Evolutionary conservation across 805 yeast genomes (phyloP).

Genomic region (Kluyveromyces wickerhamii): DNA sequence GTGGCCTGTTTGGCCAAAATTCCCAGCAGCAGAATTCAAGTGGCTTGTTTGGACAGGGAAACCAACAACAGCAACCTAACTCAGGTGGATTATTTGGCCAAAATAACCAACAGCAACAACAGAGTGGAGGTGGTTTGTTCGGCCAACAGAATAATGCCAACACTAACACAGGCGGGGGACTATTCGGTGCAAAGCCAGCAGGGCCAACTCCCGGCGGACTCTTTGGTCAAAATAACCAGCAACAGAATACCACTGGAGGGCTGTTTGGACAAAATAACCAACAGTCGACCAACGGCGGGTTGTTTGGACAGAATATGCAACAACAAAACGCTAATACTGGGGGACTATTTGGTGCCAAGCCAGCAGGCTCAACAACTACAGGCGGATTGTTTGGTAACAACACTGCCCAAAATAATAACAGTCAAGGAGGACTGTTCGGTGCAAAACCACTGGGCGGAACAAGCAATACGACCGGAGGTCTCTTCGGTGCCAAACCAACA

Average conservation of each 20-base stretch:
- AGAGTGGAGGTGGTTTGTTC: slow-evolving; percentile 23
- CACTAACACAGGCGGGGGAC: slow-evolving; percentile 25
- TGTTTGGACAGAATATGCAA: slow-evolving; percentile 33
- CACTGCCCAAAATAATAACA: slow-evolving; percentile 14
- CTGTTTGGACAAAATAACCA: slow-evolving; percentile 25
- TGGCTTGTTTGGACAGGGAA: slow-evolving; percentile 35
- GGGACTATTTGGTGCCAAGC: slow-evolving; percentile 36
- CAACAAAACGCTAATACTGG: slow-evolving; percentile 25
- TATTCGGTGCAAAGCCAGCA: slow-evolving; percentile 32
- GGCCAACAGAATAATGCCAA: slow-evolving; percentile 22
- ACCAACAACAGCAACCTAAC: slow-evolving; percentile 11
- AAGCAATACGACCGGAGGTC: slow-evolving; percentile 28
- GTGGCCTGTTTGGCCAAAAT: slow-evolving; percentile 22
- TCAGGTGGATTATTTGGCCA: slow-evolving; percentile 25
- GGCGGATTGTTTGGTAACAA: slow-evolving; percentile 37
- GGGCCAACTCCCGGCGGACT: slow-evolving; percentile 13
- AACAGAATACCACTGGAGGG: slow-evolving; percentile 24
- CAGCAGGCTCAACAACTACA: slow-evolving; percentile 23
- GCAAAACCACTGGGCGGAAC: slow-evolving; percentile 14
- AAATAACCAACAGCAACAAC: slow-evolving; percentile 10
- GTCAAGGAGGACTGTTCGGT: slow-evolving; percentile 23
- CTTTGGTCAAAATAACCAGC: slow-evolving; percentile 8
- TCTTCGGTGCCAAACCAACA: slow-evolving; percentile 34
- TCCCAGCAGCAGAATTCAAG: slow-evolving; percentile 20
- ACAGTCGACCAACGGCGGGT: slow-evolving; percentile 21